phyloP scores from a whole-genome alignment of 805 yeast genomes.

The Brettanomyces custersianus region DNA sequence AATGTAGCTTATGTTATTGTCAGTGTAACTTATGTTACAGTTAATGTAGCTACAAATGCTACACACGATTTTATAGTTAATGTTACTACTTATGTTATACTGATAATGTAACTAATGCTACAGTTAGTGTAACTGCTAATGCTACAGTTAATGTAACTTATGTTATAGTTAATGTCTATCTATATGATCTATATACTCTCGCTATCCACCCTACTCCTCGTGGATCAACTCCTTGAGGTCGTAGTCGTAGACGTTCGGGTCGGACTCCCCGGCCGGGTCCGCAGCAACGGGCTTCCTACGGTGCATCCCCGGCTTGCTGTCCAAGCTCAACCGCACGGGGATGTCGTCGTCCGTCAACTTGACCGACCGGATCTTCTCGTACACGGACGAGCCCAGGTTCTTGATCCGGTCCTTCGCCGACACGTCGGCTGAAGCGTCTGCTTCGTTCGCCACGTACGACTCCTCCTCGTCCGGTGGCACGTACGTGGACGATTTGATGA shows the following conservation, averaged over 20 bases:
- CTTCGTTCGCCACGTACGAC: slow-evolving; percentile 2
- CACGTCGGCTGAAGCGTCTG: slow-evolving; percentile 1
- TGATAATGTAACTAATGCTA: no score
- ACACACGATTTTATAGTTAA: no score
- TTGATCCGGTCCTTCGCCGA: slow-evolving; percentile 4
- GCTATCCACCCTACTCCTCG: no score
- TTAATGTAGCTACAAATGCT: no score
- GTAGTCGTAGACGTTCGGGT: slow-evolving; percentile 38
- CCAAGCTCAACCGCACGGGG: slow-evolving; percentile 21
- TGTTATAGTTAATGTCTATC: no score
- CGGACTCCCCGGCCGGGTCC: slow-evolving; percentile 12
- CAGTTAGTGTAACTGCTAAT: no score
- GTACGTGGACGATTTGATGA: slow-evolving; percentile 13
- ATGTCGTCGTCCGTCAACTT: slow-evolving; percentile 20
- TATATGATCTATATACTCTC: no score
- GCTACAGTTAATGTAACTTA: no score
- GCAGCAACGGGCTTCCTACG: not conserved
- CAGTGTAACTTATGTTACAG: no score
- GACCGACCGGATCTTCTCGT: slow-evolving; percentile 14
- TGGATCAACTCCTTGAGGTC: slow-evolving; percentile 38
- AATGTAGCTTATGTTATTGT: no score
- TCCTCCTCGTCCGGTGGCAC: slow-evolving; percentile 24
- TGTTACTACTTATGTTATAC: no score
- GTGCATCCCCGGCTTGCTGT: slow-evolving; percentile 4
- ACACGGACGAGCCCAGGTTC: slow-evolving; percentile 16